Percentiles rank a stretch among this genome's conserved stretches.
phyloP scores from a whole-genome alignment of 768 basidiomycete species.

The Glaciozyma antarctica region DNA sequence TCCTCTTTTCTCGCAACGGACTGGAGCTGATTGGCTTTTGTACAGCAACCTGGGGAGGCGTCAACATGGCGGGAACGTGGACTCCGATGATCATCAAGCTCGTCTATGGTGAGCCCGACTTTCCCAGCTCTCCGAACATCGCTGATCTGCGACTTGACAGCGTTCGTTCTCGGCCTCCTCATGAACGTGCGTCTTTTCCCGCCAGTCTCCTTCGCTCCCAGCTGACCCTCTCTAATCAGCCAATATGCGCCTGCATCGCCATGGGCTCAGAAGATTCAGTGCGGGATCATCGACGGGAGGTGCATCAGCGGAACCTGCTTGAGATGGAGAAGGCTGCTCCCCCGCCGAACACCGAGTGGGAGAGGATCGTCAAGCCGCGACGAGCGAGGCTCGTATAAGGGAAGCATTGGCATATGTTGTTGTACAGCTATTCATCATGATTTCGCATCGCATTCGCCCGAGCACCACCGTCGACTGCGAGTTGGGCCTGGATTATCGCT shows the following conservation, averaged over 20 bases:
- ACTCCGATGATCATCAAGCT: conserved; percentile 26
- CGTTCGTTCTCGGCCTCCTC: conserved; percentile 23
- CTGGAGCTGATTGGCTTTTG: background rate
- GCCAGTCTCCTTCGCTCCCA: background rate
- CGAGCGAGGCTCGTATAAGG: background rate
- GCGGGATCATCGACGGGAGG: conserved; percentile 21
- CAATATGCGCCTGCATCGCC: conserved; percentile 22
- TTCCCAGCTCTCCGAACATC: background rate
- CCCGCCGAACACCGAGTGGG: conserved; percentile 11
- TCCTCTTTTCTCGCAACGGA: background rate
- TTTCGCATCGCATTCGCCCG: no score
- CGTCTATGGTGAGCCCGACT: conserved; percentile 17
- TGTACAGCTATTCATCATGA: no score
- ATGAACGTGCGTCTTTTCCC: conserved; percentile 5
- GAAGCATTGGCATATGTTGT: no score
- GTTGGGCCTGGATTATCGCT: no score
- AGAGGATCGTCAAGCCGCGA: conserved; percentile 1
- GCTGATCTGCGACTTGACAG: background rate
- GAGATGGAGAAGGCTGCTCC: conserved; percentile 23
- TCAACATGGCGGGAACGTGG: conserved; percentile 29
- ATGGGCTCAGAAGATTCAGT: conserved; percentile 27
- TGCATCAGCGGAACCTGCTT: conserved; percentile 11
- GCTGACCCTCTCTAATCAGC: background rate
- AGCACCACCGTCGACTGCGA: no score
- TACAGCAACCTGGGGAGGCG: conserved; percentile 26